Evolutionary conservation across 495 filamentous ascomycete genomes (phyloP), one percentile per base, ranked within the genome.

Genomic region (Collariella sp.): DNA sequence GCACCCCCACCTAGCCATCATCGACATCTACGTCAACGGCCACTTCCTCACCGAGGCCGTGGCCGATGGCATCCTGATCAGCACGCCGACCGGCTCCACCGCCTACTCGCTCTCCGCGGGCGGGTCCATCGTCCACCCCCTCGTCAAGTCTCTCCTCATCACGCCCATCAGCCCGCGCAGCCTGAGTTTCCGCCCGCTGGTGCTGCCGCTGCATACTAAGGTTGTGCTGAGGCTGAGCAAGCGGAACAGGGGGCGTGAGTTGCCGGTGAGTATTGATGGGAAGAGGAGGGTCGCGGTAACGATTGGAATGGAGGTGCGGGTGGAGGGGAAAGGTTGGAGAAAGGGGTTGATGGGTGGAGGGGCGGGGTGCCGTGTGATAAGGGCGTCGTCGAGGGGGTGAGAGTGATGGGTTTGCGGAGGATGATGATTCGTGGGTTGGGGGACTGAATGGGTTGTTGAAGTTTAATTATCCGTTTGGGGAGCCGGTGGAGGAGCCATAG

Each of bases 391-490:
- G 42, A 47, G 70, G 63, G 22, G 67, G 65, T 38, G 71, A 69
- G 19, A 38, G 55, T 7, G 70, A 66, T 15, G 79, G 80, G 2
- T 63, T 69, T 50, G 75, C 73, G 1, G 80, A 85, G 63, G 84
- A 86, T 60, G 83, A 84, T 58, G 93, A 97, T 67, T 88, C 88
- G 13, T 98, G 94, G 94, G 93, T 98, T 15, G 93, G 91, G 1
- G 93, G 94, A 7, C 69, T 98, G 69, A 97, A 96, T 70, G 88
- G 88, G 45, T 65, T 97, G 61, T 72, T 98, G 62, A 98, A 98
- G 72, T 98, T 97, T 62, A 98, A 98, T 67, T 86, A 96, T 72
- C 90, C 94, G 3, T 96, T 98, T 74, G 93, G 93, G 0, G 89
- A 95, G 39, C 47, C 53, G 20, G 46, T 46, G 9, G 58, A 61